A percentile compares a stretch with the other conserved stretches of the same genome.
Conservation (phyloP, 139 green algal species). For the Marvania coccoides region DNA sequence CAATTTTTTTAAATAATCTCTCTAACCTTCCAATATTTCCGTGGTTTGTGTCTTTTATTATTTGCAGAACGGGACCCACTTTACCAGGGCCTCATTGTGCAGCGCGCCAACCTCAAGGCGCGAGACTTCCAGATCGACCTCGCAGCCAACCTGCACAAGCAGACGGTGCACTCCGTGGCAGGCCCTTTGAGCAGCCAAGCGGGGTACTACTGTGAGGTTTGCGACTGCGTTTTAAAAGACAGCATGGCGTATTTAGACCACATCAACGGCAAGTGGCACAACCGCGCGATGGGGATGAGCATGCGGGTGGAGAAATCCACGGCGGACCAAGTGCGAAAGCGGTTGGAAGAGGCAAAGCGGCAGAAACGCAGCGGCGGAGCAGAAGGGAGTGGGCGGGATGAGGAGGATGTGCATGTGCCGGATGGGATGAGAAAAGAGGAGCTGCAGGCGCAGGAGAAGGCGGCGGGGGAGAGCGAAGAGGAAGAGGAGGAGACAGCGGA, state of each 20-base stretch:
- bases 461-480: conserved; percentile 16
- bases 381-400: conserved; percentile 8
- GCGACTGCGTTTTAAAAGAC: conserved; percentile 91
- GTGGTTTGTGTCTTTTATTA: neutral
- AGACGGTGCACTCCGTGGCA: conserved; percentile 47
- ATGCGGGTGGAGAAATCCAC: conserved; percentile 87
- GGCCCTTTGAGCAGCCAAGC: conserved; percentile 33
- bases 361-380: conserved; percentile 24
- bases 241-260: conserved; percentile 93
- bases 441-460: conserved; percentile 1
- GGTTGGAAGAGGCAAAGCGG: conserved; percentile 41
- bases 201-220: conserved; percentile 95
- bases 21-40: neutral
- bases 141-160: conserved; percentile 63
- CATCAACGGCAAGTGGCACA: conserved; percentile 98
- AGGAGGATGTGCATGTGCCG: conserved; percentile 33
- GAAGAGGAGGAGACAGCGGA: conserved; percentile 57
- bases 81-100: conserved; percentile 80
- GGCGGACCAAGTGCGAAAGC: conserved; percentile 65
- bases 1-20: neutral
- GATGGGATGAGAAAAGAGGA: conserved; percentile 9
- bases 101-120: conserved; percentile 60
- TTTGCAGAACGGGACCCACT: conserved; percentile 70
- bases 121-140: conserved; percentile 76
- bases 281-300: conserved; percentile 89